These are phyloP conservation scores for Bryoglossum gracile DNA, from an alignment of 495 filamentous ascomycete species.

Conservation along the genomic window DNA sequence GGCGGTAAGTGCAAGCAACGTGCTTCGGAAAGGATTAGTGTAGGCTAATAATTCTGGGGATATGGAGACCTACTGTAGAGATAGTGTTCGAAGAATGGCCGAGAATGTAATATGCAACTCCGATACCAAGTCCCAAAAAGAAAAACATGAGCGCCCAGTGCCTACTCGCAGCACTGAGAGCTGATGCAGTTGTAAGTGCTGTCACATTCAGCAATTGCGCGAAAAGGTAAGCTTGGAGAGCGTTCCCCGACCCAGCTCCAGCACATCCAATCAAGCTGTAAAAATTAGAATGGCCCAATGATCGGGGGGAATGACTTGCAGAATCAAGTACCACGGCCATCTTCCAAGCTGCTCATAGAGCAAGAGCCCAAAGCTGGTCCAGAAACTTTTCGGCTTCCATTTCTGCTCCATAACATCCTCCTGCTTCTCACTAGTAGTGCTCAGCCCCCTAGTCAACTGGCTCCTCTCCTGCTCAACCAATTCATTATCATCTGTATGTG, in stretches of 20 bases:
- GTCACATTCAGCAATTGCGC: slow-evolving; percentile 42
- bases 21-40: slow-evolving; percentile 6
- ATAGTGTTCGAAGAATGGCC: slow-evolving; percentile 45
- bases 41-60: too few species aligned
- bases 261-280: slow-evolving; percentile 11
- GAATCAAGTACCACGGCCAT: slow-evolving; percentile 14
- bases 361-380: slow-evolving; percentile 18
- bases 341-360: slow-evolving; percentile 13
- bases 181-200: slow-evolving; percentile 27
- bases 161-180: slow-evolving; percentile 34
- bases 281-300: background rate
- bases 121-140: slow-evolving; percentile 44
- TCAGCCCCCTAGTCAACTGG: background rate
- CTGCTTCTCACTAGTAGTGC: slow-evolving; percentile 4
- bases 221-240: slow-evolving; percentile 45
- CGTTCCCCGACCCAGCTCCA: slow-evolving; percentile 29
- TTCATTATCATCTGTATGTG: slow-evolving; percentile 10
- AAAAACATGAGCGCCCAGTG: slow-evolving; percentile 67
- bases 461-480: slow-evolving; percentile 3
- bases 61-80: slow-evolving; percentile 39
- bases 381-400: slow-evolving; percentile 15
- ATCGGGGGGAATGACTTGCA: slow-evolving; percentile 26
- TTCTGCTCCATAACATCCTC: background rate
- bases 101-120: slow-evolving; percentile 43
- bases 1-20: slow-evolving; percentile 35